Percentiles rank a stretch among this genome's conserved stretches.
These are phyloP conservation scores for Neofusicoccum sp. DNA, from an alignment of 2,329 filamentous ascomycete genomes.

Conservation along the genomic window DNA sequence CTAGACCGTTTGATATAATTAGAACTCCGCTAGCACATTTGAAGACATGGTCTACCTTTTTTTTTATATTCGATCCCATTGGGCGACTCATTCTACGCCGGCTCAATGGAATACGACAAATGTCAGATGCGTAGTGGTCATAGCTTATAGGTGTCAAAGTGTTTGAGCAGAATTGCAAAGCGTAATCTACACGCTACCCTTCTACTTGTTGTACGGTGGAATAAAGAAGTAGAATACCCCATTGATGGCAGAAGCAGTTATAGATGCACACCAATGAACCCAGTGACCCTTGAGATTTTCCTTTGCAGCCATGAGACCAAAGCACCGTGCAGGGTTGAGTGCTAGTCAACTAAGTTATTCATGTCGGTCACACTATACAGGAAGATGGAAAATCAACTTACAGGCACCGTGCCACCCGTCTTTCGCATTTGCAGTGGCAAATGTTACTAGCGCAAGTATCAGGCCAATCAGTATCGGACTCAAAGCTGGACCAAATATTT, in stretches of 20 bases:
- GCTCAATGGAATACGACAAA: no score
- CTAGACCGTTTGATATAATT: no score
- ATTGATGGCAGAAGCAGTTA: not conserved
- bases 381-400: not conserved
- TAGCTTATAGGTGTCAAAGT: no score
- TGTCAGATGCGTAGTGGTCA: no score
- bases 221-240: no score
- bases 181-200: no score
- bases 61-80: no score
- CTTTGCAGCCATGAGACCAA: conserved; percentile 35
- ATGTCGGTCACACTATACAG: conserved; percentile 36
- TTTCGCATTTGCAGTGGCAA: conserved; percentile 28
- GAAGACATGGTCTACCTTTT: no score
- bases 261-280: not conserved
- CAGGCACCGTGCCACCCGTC: not conserved
- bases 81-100: no score
- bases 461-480: conserved; percentile 45
- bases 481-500: conserved; percentile 50
- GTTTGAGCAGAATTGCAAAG: no score
- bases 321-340: conserved; percentile 36
- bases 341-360: conserved; percentile 23
- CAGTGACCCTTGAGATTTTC: not conserved
- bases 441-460: conserved; percentile 28
- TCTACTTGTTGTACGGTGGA: no score
- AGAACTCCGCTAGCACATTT: no score